Evolutionary conservation across 371 early-diverging fungal genomes (phyloP), one percentile per base, ranked within the genome.

Genomic region (Rhizopus delemar): DNA sequence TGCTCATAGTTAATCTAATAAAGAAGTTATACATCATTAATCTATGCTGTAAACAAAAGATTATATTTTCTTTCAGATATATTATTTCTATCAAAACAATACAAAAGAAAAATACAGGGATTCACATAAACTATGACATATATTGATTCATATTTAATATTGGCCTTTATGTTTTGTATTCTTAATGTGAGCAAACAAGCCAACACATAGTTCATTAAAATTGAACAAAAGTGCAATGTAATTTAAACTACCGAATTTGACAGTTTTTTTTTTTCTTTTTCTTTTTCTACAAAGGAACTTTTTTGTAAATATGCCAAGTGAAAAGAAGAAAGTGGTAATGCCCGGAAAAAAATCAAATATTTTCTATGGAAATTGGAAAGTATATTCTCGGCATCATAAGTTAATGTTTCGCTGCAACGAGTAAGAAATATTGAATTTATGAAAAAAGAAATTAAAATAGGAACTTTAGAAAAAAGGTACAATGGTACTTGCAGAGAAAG

Each of bases 401-500:
- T 73, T 75, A 13, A 79, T 79, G 76, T 79, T 79, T 59, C 74
- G 80, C 8, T 79, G 80, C 51, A 76, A 72, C 49, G 64, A 66
- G 80, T 71, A 71, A 68, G 57, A 15, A 43, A 22, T 8, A 16
- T n/a, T 16, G 0, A 39, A 12, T 7, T 9, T 7, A 39, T 9
- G 12, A 12, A 39, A 39, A 39, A 39, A 39, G 39, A 39, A 43
- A 43, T 11, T 15, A 15, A n/a, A 43, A 28, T 28, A 52, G 41
- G 5, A 43, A 13, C 5, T 43, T 11, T 35, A 79, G 80, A 39
- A 74, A 74, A 50, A 79, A 79, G 45, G 76, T 71, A 41, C 57
- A 81, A 16, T 85, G 86, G 86, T 85, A 85, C 52, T 51, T 85
- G 41, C 53, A 53, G 4, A 74, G 80, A 4, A 43, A 70, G 2